phyloP scores from a whole-genome alignment of 2,329 filamentous ascomycete species.

The Aspergillus fumigatiaffinis region DNA sequence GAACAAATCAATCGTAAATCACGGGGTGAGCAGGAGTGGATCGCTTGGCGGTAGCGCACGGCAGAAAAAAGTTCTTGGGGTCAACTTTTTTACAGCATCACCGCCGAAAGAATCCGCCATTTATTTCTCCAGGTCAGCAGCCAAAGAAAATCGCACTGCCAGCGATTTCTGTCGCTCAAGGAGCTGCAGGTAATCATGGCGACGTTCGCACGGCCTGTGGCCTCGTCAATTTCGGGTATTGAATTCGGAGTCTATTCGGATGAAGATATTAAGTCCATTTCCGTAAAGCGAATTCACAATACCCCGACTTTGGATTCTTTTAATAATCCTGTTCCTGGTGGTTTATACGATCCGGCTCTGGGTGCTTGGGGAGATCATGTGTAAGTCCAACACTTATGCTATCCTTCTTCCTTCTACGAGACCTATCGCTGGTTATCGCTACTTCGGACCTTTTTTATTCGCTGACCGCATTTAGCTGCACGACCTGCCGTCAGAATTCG shows the following conservation, averaged over 20 bases:
- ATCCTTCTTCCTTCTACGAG: neutral
- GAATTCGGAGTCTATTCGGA: slow-evolving; percentile 83
- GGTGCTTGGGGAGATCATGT: slow-evolving; percentile 83
- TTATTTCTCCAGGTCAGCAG: slow-evolving; percentile 17
- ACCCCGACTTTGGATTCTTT: slow-evolving; percentile 91
- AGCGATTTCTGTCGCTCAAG: slow-evolving; percentile 32
- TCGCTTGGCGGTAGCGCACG: slow-evolving; percentile 25
- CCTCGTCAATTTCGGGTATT: slow-evolving; percentile 78
- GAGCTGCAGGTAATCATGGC: slow-evolving; percentile 40
- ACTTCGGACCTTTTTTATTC: neutral
- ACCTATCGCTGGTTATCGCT: neutral
- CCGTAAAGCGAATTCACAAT: slow-evolving; percentile 91
- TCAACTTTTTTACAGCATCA: slow-evolving; percentile 31
- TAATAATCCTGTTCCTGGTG: slow-evolving; percentile 81
- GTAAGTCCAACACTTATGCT: slow-evolving; percentile 50
- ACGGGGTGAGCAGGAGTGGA: slow-evolving; percentile 15
- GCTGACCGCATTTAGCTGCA: slow-evolving; percentile 58
- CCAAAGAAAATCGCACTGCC: slow-evolving; percentile 19
- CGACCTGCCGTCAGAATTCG: slow-evolving; percentile 83
- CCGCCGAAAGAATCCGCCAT: slow-evolving; percentile 26
- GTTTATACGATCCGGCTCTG: slow-evolving; percentile 86
- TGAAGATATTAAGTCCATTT: slow-evolving; percentile 80
- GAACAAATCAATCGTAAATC: slow-evolving; percentile 7
- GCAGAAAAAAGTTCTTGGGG: slow-evolving; percentile 39
- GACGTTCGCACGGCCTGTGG: slow-evolving; percentile 65